Base-by-base conservation (phyloP, 2,329 filamentous ascomycete genomes). In the Chrysoporthe deuterocubensis region DNA sequence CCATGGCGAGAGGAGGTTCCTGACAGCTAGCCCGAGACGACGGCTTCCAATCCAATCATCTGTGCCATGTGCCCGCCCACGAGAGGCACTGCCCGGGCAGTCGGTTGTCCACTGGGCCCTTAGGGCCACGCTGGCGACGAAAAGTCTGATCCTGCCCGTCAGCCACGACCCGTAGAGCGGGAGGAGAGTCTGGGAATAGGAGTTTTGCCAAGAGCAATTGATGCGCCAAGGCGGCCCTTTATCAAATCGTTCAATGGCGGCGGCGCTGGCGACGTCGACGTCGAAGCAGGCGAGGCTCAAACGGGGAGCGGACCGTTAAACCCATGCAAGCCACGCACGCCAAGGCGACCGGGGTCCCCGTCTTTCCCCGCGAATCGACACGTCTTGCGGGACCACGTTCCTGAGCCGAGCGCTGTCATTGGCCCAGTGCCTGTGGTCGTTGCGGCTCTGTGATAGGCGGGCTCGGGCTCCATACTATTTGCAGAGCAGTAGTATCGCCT, bases 341-440 rank as follows among this genome's bases (percentile, higher is more conserved):
- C 43, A 56, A 40, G 46, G 34, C 48, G 57, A 16, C 21, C 54
- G 32, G 54, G 54, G 6, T 13, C 21, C 54, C 32, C 44, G 48
- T n/a, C 32, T 21, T 40, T 43, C 68, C 58, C 59, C 68, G 66
- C 68, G 66, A 70, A 68, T 70, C 63, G 68, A 40, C 66, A 64
- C 56, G 46, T 56, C 48, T 16, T 62, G 62, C 58, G 56, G 62
- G 62, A 37, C 63, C 66, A 70, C 68, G 66, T 70, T 68, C 21
- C 42, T 2, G 5, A 4, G 34, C 32, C 6, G 21, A 43, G 2
- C 42, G 26, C n/a, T 60, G 9, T 56, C 14, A 70, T 70, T 70
- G 66, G 68, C 18, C 14, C 54, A 43, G 48, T 34, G 26, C 9
- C 13, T 8, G 9, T 1, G 16, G 46, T 46, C 21, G n/a, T 44